A percentile compares a stretch with the other conserved stretches of the same genome.
Conservation (phyloP, 306 rosid genomes). For the Ormosia emarginata region DNA sequence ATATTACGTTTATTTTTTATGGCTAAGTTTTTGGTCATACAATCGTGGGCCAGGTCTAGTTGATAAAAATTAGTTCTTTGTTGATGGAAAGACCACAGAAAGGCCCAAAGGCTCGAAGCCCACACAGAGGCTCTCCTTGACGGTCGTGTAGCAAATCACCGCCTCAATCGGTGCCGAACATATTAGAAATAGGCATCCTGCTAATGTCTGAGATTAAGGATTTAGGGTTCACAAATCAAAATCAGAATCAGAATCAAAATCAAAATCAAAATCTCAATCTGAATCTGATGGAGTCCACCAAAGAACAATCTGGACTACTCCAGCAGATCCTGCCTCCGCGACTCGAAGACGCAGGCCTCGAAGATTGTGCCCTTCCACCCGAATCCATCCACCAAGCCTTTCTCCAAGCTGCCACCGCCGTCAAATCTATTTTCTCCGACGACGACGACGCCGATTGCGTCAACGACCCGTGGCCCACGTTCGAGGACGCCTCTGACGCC, state of each 20-base stretch:
- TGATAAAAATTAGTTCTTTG: too few relatives aligned
- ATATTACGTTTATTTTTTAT: too few relatives aligned
- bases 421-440: conserved; percentile 42
- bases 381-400: conserved; percentile 76
- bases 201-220: background rate
- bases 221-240: background rate
- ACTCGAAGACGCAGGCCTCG: conserved; percentile 85
- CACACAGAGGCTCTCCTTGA: background rate
- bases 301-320: conserved; percentile 34
- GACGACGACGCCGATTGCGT: conserved; percentile 38
- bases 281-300: conserved; percentile 40
- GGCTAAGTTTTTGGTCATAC: too few relatives aligned
- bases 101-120: background rate
- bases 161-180: background rate
- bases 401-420: conserved; percentile 67
- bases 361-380: conserved; percentile 78
- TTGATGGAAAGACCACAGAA: background rate
- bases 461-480: conserved; percentile 41
- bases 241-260: background rate
- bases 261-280: background rate
- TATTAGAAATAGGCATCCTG: background rate
- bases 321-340: conserved; percentile 71
- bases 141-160: background rate
- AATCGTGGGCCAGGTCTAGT: too few relatives aligned
- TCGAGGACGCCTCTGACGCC: conserved; percentile 29